Base-by-base conservation (phyloP, 495 filamentous ascomycete genomes). In the Letharia lupina region DNA sequence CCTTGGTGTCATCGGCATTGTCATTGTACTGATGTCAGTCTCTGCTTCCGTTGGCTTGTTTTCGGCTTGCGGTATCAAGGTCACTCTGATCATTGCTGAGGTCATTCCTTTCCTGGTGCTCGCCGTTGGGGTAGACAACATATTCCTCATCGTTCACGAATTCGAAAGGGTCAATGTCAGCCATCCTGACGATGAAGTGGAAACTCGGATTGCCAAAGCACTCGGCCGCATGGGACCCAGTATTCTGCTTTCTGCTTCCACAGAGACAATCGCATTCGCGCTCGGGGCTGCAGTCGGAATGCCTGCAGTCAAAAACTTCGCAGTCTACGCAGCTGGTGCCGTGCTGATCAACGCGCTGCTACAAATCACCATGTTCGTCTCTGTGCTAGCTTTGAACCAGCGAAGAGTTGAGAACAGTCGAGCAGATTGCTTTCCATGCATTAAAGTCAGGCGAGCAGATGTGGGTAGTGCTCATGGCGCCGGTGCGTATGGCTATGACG, bases 41-140 rank as follows among this genome's bases (percentile, higher is more conserved):
- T 92, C 90, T 28, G 90, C 95, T 18, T 96, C 91, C 12, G 90
- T 98, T 62, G 94, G 94, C 13, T 75, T 98, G 42, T 98, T 97
- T 72, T 96, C 93, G 0, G 92, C 89, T 65, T 81, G 84, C 40
- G 91, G 91, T 11, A 83, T 98, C 70, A 96, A 93, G 75, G 95
- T 91, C 41, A 98, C 94, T 5, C 78, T 98, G 67, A 98, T 98
- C 72, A 98, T 98, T 69, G 93, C 96, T 10, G 94, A 98, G 73
- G 94, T 98, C 67, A 98, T 98, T 65, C 94, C 94, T 0, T 98
- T 98, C 75, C 86, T 98, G 68, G 93, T 98, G 16, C 78, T 98
- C 15, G 94, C 94, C 58, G 90, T 98, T 23, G 94, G 94, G 35
- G 95, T 98, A 13, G 94, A 98, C 81, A 98, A 98, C 73, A 98